These are phyloP conservation scores for Boletus coccyginus DNA, from an alignment of 768 basidiomycete genomes.

Conservation along the genomic window DNA sequence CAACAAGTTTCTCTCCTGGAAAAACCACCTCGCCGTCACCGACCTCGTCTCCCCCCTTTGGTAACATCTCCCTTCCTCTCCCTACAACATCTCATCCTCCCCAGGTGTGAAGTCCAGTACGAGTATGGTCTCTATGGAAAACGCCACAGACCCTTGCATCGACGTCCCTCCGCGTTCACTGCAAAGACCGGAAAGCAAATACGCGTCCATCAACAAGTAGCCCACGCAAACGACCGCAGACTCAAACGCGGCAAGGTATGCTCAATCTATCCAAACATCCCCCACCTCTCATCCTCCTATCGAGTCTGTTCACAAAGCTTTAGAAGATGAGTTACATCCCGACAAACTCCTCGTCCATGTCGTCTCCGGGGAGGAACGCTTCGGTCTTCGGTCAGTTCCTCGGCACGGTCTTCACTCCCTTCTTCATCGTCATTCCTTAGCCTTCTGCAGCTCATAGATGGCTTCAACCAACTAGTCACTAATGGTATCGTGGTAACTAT, in stretches of 20 bases:
- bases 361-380: constrained; percentile 63
- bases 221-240: constrained; percentile 51
- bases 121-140: constrained; percentile 70
- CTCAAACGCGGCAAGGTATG: constrained; percentile 56
- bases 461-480: constrained; percentile 50
- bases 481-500: constrained; percentile 50
- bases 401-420: background rate
- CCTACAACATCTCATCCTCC: background rate
- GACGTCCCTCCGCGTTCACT: constrained; percentile 55
- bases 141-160: constrained; percentile 45
- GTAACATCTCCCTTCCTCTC: constrained; percentile 33
- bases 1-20: constrained; percentile 42
- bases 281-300: background rate
- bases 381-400: constrained; percentile 64
- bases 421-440: constrained; percentile 36
- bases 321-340: constrained; percentile 70
- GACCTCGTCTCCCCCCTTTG: constrained; percentile 62
- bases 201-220: constrained; percentile 47
- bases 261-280: background rate
- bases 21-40: constrained; percentile 51
- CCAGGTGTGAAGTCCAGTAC: constrained; percentile 78
- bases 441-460: constrained; percentile 68
- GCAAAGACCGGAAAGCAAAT: constrained; percentile 62
- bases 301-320: constrained; percentile 70
- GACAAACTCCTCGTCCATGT: constrained; percentile 52